Evolutionary conservation across 169 alveolate genomes (phyloP), one percentile per base, ranked within the genome.

Genomic region (Haemoproteus tartakovskyi): DNA sequence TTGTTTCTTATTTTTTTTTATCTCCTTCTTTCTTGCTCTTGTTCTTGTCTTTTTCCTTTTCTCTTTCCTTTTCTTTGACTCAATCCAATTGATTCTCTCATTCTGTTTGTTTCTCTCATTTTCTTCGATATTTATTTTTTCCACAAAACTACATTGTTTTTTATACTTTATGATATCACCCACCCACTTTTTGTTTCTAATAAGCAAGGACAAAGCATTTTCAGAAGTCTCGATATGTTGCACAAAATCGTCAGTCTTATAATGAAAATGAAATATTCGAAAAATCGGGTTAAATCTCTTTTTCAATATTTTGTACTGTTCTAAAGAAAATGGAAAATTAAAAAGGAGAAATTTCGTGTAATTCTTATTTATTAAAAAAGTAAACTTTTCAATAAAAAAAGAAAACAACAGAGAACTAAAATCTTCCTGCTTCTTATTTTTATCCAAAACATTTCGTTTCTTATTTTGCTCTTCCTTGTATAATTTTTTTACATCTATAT

Each of bases 291-390:
- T 52, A 0, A 47, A 21, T 37, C n/a, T 57, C 3, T 38, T 14
- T 45, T 41, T 41, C 9, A 74, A 5, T 27, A 57, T 21, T 11
- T 74, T 51, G 16, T 57, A 3, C 5, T 74, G 78, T 3, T 57
- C 54, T 27, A 14, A 11, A 11, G 0, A 57, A 40, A 16, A 37
- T 18, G 54, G 78, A 11, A 46, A 59, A 46, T 74, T 74, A 16
- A 61, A 74, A 29, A 74, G n/a, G 26, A 74, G 30, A 30, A 74
- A 56, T n/a, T 27, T 74, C 21, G 37, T 45, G 24, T 57, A 26
- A 57, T 57, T 43, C 12, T 46, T 57, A 29, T 24, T 60, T 24
- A 30, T 43, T 36, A 74, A 60, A 14, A 6, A 21, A 3, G 11
- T 56, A 18, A 56, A 27, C 22, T 57, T 56, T 74, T 51, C 84